Evolutionary conservation across 2,329 filamentous ascomycete species (phyloP).

Genomic region (Aspergillus latus): DNA sequence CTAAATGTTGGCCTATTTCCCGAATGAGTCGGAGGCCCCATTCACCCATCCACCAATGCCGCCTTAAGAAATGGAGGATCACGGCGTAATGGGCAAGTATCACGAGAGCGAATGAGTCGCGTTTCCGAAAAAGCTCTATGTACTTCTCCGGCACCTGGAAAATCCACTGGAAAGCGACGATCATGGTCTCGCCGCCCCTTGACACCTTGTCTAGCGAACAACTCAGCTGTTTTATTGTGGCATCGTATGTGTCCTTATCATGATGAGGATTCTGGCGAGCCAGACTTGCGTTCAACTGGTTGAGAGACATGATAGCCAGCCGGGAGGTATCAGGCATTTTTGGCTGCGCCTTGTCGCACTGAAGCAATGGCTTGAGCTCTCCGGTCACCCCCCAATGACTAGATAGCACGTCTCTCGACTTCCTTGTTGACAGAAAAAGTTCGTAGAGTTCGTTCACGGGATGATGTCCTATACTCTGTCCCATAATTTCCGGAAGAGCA

Average conservation of each 20-base stretch:
- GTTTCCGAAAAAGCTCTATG: constrained; percentile 46
- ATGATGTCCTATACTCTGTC: constrained; percentile 9
- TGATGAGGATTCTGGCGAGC: constrained; percentile 24
- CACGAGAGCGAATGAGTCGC: constrained; percentile 43
- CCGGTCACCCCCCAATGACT: constrained; percentile 22
- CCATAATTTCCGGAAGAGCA: constrained; percentile 26
- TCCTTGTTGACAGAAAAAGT: constrained; percentile 32
- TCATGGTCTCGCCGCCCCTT: constrained; percentile 30
- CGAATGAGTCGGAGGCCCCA: constrained; percentile 66
- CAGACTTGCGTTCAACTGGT: constrained; percentile 27
- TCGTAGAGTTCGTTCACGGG: constrained; percentile 33
- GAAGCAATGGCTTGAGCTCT: constrained; percentile 30
- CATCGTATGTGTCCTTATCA: constrained; percentile 28
- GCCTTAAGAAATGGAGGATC: constrained; percentile 59
- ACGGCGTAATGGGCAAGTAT: constrained; percentile 48
- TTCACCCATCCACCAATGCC: constrained; percentile 69
- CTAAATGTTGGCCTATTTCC: constrained; percentile 49
- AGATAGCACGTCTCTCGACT: constrained; percentile 30
- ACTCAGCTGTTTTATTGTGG: constrained; percentile 30
- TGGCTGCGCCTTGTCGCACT: constrained; percentile 23
- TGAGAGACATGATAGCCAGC: constrained; percentile 30
- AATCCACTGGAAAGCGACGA: constrained; percentile 55
- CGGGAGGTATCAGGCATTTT: constrained; percentile 39
- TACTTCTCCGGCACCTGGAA: constrained; percentile 63
- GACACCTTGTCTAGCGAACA: constrained; percentile 30